Conservation (phyloP, 495 filamentous ascomycete genomes). For the Penicillium pancosmium region DNA sequence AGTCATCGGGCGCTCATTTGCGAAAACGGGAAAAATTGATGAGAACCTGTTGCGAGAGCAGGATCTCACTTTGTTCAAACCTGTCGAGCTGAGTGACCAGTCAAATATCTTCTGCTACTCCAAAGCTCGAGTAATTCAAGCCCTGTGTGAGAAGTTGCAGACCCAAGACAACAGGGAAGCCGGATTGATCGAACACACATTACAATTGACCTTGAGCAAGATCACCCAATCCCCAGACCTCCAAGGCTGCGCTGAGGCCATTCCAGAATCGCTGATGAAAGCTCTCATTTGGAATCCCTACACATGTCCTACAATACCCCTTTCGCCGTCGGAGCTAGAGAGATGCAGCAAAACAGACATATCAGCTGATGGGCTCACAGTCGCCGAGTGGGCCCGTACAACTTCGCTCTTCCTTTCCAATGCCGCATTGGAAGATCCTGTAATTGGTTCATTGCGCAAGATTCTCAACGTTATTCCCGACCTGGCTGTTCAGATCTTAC, state of each 20-base stretch:
- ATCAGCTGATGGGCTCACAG: slow-evolving; percentile 22
- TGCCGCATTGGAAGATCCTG: slow-evolving; percentile 60
- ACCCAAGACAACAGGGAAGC: slow-evolving; percentile 63
- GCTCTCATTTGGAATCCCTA: slow-evolving; percentile 51
- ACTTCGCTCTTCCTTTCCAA: slow-evolving; percentile 63
- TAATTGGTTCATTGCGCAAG: slow-evolving; percentile 65
- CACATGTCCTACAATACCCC: slow-evolving; percentile 33
- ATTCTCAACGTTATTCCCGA: slow-evolving; percentile 63
- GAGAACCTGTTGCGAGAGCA: slow-evolving; percentile 46
- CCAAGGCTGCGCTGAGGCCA: slow-evolving; percentile 47
- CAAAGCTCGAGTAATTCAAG: slow-evolving; percentile 58
- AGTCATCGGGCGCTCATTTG: slow-evolving; percentile 82
- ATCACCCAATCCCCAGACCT: slow-evolving; percentile 49
- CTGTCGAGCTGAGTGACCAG: slow-evolving; percentile 1
- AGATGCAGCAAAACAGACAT: slow-evolving; percentile 11
- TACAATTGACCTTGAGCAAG: slow-evolving; percentile 69
- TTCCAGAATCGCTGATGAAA: slow-evolving; percentile 43
- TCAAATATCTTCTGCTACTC: slow-evolving; percentile 35
- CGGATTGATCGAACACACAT: slow-evolving; percentile 74
- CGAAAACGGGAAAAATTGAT: slow-evolving; percentile 65
- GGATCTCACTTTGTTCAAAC: slow-evolving; percentile 31
- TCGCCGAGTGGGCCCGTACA: slow-evolving; percentile 63
- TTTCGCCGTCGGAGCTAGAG: slow-evolving; percentile 21
- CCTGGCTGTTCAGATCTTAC: slow-evolving; percentile 71
- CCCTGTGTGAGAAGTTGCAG: slow-evolving; percentile 69